A percentile compares a stretch with the other conserved stretches of the same genome.
These are phyloP conservation scores for Monascus ruber DNA, from an alignment of 2,329 filamentous ascomycete genomes.

Conservation along the genomic window DNA sequence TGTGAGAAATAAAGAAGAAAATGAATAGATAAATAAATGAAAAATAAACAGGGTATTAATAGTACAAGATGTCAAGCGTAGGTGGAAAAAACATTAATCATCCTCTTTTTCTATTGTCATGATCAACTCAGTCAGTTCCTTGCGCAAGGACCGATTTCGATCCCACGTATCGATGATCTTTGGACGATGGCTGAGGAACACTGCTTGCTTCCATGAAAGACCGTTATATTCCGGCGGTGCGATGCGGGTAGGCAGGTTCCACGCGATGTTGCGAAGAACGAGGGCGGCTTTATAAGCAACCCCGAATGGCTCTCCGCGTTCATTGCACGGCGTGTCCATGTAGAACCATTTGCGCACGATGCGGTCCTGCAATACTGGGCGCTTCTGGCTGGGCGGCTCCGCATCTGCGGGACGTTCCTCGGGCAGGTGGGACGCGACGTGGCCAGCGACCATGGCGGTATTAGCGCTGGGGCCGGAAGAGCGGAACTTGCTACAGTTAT, in stretches of 20 bases:
- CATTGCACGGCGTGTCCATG: conserved; percentile 31
- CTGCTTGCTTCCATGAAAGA: conserved; percentile 28
- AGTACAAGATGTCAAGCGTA: too few species aligned
- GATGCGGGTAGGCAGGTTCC: conserved; percentile 27
- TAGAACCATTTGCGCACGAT: conserved; percentile 30
- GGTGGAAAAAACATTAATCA: conserved; percentile 13
- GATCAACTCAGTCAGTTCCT: conserved; percentile 32
- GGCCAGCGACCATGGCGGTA: conserved; percentile 26
- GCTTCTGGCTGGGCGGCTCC: conserved; percentile 23
- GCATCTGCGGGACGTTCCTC: conserved; percentile 23
- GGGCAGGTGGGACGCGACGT: conserved; percentile 30
- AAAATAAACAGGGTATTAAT: too few species aligned
- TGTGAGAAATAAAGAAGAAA: conserved; percentile 3
- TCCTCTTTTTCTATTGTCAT: conserved; percentile 30
- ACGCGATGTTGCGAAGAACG: conserved; percentile 36
- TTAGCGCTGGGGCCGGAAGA: conserved; percentile 22
- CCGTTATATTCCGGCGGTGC: conserved; percentile 16
- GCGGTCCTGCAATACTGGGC: conserved; percentile 27
- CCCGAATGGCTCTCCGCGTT: conserved; percentile 32
- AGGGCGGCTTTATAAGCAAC: conserved; percentile 37
- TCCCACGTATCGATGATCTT: conserved; percentile 30
- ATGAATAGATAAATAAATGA: neutral
- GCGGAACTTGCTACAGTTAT: conserved; percentile 26
- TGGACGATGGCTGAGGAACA: conserved; percentile 27
- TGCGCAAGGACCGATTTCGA: conserved; percentile 30